Conservation (phyloP, 208 protist species). For the Acanthamoeba lenticulata region DNA sequence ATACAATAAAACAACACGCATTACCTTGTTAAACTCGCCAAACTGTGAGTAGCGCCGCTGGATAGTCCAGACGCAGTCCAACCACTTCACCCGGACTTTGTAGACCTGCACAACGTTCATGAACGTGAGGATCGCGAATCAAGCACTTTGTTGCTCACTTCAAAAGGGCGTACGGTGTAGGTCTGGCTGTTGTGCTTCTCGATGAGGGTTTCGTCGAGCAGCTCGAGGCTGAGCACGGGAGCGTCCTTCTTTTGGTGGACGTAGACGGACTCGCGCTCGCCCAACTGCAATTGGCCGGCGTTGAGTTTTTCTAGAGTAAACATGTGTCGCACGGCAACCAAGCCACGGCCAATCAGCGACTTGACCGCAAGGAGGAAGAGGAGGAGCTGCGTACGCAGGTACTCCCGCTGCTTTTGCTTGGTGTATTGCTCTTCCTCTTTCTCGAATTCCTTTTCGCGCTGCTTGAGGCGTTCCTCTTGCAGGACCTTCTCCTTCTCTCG, state of each 20-base stretch:
- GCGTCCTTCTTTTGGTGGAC: conserved; percentile 11
- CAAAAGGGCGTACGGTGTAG: not conserved
- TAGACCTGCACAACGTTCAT: not conserved
- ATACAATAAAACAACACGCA: not conserved
- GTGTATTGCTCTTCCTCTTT: conserved; percentile 27
- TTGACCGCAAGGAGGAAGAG: not conserved
- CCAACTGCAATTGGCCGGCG: not conserved
- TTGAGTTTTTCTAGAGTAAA: not conserved
- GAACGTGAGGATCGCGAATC: not conserved
- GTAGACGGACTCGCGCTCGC: not conserved
- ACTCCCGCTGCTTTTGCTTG: not conserved
- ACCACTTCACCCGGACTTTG: not conserved
- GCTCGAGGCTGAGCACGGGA: not conserved
- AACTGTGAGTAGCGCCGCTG: conserved; percentile 41
- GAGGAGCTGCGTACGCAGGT: not conserved
- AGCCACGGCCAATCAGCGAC: no score
- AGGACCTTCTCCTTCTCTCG: conserved; percentile 24
- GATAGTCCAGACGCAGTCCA: conserved; percentile 20
- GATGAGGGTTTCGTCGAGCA: not conserved
- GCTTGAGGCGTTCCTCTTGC: not conserved
- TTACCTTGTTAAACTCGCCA: not conserved
- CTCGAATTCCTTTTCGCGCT: not conserved
- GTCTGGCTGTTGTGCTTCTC: not conserved
- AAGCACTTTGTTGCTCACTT: not conserved
- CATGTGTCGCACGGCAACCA: not conserved